These are phyloP conservation scores for Phyllosticta capitalensis DNA, from an alignment of 2,329 filamentous ascomycete genomes.

Conservation along the genomic window DNA sequence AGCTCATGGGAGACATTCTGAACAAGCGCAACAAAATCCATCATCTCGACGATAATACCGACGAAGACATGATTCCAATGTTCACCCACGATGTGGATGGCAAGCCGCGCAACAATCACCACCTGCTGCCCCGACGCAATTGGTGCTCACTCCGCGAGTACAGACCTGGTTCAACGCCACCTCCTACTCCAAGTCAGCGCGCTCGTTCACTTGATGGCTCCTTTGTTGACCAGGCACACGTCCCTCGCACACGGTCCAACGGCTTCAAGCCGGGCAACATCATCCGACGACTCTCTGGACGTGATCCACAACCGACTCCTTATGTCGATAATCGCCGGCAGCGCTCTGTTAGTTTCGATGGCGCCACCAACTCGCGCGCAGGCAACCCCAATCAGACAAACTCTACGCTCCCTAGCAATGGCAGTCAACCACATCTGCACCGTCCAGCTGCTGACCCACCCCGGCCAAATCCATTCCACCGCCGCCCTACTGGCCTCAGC, in stretches of 20 bases:
- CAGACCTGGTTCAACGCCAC: constrained; percentile 65
- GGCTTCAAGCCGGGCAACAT: constrained; percentile 32
- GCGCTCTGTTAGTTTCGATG: constrained; percentile 13
- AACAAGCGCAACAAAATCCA: constrained; percentile 82
- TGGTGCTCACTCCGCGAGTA: constrained; percentile 92
- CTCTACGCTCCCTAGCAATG: not conserved
- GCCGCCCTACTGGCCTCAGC: constrained; percentile 34
- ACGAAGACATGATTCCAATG: constrained; percentile 92
- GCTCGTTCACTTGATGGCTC: constrained; percentile 14
- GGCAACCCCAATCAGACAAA: constrained; percentile 3
- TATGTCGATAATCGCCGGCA: constrained; percentile 17
- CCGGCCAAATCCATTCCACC: constrained; percentile 33
- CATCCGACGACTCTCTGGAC: constrained; percentile 31
- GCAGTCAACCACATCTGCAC: constrained; percentile 1
- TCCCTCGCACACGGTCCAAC: constrained; percentile 22
- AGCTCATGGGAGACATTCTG: constrained; percentile 79
- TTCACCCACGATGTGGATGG: constrained; percentile 85
- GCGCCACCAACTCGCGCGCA: constrained; percentile 4
- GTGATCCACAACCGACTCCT: constrained; percentile 26
- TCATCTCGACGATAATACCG: constrained; percentile 60
- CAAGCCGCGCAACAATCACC: constrained; percentile 82
- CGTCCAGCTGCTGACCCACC: constrained; percentile 8
- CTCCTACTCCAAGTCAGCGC: constrained; percentile 46
- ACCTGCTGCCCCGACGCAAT: constrained; percentile 78
- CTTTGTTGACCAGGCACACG: not conserved